Base-by-base conservation (phyloP, 1,284 basidiomycete genomes). In the Boletus semigastroideus region DNA sequence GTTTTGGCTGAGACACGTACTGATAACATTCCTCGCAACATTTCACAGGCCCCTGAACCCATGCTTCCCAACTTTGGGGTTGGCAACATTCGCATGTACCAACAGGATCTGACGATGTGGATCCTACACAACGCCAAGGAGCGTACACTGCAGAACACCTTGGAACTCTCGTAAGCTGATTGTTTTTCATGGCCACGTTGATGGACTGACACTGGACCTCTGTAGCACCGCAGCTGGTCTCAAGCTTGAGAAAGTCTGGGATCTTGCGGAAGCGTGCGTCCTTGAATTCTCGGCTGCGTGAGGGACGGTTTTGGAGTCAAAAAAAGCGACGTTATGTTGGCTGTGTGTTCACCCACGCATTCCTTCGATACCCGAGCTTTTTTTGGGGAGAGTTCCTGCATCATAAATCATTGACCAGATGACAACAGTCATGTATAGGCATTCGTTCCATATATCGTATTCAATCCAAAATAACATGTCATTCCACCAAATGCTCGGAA, bases 61-160 rank as follows among this genome's bases (percentile, higher is more conserved):
- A 51, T 72, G 25, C 56, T 72, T 30, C 62, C 72, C 10, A 72
- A 72, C 57, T 72, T 64, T 45, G 70, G 72, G 27, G 65, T 63
- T 5, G 71, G 71, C 11, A 59, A 55, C 22, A 52, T 69, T 33
- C 54, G 60, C 2, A 53, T 57, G 51, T 71, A 72, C 53, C 41
- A 63, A 27, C 54, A 62, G 47, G 70, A 73, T 42, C 27, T 73
- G 40, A 54, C 57, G 10, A 71, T 72, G 71, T 59, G 60, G 54
- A 42, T 62, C 8, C 1, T 62, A 2, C 58, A 64, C 45, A 72
- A 72, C 42, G 60, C 59, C 34, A 66, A 66, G 49, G 69, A 73
- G 30, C 66, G 70, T 12, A 69, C 66, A 6, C 49, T 73, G 39
- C 56, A 63, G 33, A 61, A 65, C 27, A 62, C 56, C 19, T 54